Conservation (phyloP, 495 filamentous ascomycete species). For the Articulospora tetracladia region DNA sequence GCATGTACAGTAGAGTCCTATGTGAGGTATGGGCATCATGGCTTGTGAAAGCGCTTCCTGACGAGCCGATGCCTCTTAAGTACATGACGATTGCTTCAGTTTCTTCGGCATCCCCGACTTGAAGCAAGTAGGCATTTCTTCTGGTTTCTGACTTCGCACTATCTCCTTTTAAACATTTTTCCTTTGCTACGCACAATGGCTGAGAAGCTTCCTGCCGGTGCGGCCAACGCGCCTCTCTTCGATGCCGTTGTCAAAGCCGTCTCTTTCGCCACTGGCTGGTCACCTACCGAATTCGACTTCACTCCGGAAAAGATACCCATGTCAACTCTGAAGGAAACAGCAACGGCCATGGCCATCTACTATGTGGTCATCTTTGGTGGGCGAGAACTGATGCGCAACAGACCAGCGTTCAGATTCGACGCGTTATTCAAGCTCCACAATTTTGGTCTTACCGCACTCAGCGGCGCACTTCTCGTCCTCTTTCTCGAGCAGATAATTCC, state of each 20-base stretch:
- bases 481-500: not conserved
- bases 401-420: not conserved
- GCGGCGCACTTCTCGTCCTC: not conserved
- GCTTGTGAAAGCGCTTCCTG: not conserved
- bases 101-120: not conserved
- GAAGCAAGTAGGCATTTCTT: not conserved
- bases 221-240: not conserved
- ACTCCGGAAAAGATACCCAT: not conserved
- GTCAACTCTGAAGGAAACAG: conserved; percentile 1
- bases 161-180: not conserved
- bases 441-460: not conserved
- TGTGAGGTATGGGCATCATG: not conserved
- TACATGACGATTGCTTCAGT: not conserved
- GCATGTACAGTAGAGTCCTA: not conserved
- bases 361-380: conserved; percentile 1
- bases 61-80: not conserved
- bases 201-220: not conserved
- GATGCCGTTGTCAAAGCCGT: not conserved
- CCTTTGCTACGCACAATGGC: not conserved
- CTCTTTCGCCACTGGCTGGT: not conserved
- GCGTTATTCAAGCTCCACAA: conserved; percentile 1
- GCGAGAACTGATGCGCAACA: not conserved
- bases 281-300: not conserved
- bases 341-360: not conserved
- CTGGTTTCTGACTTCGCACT: not conserved